Percentiles rank a stretch among this genome's conserved stretches.
phyloP scores from a whole-genome alignment of 2,329 filamentous ascomycete genomes.

The Diaporthe citri region DNA sequence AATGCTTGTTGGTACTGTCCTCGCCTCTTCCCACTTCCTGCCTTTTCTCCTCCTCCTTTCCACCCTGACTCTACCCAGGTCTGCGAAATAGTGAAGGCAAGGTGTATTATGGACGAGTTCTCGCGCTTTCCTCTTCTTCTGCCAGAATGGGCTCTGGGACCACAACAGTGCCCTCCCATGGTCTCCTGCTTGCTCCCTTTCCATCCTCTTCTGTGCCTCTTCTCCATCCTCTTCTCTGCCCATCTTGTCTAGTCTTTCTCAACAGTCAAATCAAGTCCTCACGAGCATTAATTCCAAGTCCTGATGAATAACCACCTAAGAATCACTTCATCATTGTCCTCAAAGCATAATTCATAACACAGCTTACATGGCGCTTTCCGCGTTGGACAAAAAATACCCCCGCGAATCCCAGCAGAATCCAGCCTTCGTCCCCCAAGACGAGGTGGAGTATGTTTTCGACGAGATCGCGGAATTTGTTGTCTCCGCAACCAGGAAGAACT shows the following conservation, averaged over 20 bases:
- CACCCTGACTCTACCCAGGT: neutral
- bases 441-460: constrained; percentile 6
- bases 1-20: neutral
- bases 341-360: neutral
- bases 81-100: neutral
- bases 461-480: constrained; percentile 16
- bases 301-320: neutral
- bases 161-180: neutral
- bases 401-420: neutral
- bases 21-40: neutral
- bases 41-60: neutral
- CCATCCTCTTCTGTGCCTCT: neutral
- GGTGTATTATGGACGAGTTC: neutral
- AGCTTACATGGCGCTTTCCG: neutral
- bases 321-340: neutral
- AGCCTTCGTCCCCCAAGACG: neutral
- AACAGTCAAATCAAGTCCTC: neutral
- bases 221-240: neutral
- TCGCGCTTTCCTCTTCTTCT: constrained; percentile 1
- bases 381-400: constrained; percentile 20
- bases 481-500: constrained; percentile 16
- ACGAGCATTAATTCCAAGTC: neutral
- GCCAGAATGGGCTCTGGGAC: neutral
- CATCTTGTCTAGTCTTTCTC: neutral
- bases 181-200: neutral